Conservation (phyloP, 352 stramenopile species). For the Plasmopara halstedii region DNA sequence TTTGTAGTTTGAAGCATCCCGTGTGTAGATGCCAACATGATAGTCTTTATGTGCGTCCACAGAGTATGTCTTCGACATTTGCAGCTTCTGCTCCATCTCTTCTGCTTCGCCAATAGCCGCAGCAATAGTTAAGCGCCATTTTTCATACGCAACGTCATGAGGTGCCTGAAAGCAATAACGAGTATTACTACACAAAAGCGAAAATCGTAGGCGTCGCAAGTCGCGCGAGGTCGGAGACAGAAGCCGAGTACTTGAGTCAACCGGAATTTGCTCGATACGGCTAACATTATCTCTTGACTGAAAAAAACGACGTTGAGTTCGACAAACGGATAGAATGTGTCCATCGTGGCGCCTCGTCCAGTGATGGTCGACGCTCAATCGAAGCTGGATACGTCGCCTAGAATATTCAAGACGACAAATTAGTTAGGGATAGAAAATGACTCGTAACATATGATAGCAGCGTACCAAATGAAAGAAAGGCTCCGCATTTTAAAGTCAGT, state of each 20-base stretch:
- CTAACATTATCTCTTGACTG: background rate
- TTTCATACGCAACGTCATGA: background rate
- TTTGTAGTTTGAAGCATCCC: constrained; percentile 1
- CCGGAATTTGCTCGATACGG: background rate
- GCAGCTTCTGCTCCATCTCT: background rate
- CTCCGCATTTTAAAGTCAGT: background rate
- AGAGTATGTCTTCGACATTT: background rate
- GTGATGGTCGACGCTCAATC: constrained; percentile 3
- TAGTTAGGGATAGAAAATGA: background rate
- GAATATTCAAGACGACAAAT: background rate
- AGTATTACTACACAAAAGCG: background rate
- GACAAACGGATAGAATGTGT: background rate
- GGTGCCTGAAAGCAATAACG: background rate
- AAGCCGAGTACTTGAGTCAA: constrained; percentile 1
- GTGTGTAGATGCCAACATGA: background rate
- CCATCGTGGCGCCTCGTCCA: constrained; percentile 1
- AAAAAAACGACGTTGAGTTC: background rate
- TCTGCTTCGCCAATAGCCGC: background rate
- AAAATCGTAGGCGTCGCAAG: background rate
- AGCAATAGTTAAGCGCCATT: constrained; percentile 1
- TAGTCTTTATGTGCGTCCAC: background rate
- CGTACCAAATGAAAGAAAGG: constrained; percentile 1
- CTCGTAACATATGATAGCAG: background rate
- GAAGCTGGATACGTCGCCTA: constrained; percentile 1
- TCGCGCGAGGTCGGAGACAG: background rate